Evolutionary conservation across 2,329 filamentous ascomycete species (phyloP).

Genomic region (Gaeumannomyces sp.): DNA sequence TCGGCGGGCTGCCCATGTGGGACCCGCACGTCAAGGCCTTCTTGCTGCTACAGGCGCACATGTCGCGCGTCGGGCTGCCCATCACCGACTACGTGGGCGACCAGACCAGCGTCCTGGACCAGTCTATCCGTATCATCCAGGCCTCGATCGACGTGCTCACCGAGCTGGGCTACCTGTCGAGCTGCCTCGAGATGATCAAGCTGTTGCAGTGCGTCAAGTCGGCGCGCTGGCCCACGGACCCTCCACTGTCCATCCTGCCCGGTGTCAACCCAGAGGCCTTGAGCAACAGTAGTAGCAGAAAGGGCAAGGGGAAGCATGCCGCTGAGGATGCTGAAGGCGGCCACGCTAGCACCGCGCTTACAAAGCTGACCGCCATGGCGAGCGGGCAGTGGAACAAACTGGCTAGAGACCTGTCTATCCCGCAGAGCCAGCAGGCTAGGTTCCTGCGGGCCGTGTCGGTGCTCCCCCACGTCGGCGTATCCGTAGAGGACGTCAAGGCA

Average conservation of each 20-base stretch:
- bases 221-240: constrained; percentile 82
- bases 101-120: constrained; percentile 82
- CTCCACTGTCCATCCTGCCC: constrained; percentile 72
- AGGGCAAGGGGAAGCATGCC: constrained; percentile 1
- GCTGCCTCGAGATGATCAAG: constrained; percentile 73
- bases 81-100: constrained; percentile 98
- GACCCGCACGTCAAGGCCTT: constrained; percentile 98
- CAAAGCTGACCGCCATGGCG: constrained; percentile 37
- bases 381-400: constrained; percentile 35
- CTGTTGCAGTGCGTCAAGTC: constrained; percentile 90
- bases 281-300: constrained; percentile 16
- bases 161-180: constrained; percentile 76
- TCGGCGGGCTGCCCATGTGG: constrained; percentile 83
- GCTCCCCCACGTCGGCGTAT: constrained; percentile 64
- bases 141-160: constrained; percentile 90
- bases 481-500: constrained; percentile 54
- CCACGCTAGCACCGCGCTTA: constrained; percentile 28
- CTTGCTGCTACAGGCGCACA: constrained; percentile 87
- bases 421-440: constrained; percentile 33
- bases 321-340: constrained; percentile 6
- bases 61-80: constrained; percentile 85
- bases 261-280: not conserved
- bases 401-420: constrained; percentile 45
- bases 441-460: constrained; percentile 55
- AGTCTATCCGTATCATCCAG: constrained; percentile 94